A percentile compares a stretch with the other conserved stretches of the same genome.
phyloP scores from a whole-genome alignment of 441 rosid genomes.

The Pelargonium myrrhifolium region DNA sequence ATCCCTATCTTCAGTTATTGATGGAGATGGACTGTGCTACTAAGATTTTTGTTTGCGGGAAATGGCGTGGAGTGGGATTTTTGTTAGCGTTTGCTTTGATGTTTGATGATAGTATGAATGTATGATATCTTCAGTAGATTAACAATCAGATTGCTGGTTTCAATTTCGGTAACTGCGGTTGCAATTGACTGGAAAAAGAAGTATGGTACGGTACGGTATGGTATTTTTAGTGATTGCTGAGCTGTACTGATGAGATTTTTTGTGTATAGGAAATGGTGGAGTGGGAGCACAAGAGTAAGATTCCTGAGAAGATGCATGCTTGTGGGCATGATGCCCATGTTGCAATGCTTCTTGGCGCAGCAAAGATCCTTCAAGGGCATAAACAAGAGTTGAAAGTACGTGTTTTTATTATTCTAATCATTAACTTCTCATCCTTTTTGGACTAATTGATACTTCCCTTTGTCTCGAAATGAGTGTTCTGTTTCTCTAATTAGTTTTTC shows the following conservation, averaged over 20 bases:
- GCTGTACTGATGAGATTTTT: conserved; percentile 16
- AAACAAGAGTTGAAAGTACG: conserved; percentile 54
- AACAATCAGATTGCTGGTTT: background rate
- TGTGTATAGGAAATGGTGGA: conserved; percentile 77
- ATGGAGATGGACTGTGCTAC: no score
- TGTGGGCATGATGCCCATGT: conserved; percentile 95
- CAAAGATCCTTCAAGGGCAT: conserved; percentile 68
- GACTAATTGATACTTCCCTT: background rate
- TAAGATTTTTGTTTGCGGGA: no score
- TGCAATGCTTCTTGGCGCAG: conserved; percentile 84
- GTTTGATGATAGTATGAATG: no score
- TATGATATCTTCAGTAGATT: no score
- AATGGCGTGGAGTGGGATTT: no score
- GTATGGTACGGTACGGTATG: background rate
- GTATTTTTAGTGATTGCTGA: background rate
- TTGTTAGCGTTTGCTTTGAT: no score
- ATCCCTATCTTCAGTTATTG: no score
- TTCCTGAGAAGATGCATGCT: conserved; percentile 87
- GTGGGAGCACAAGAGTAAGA: conserved; percentile 84
- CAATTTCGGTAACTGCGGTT: background rate
- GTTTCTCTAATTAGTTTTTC: no score
- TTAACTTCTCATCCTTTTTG: background rate
- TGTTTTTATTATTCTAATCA: no score
- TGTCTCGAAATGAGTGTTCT: no score
- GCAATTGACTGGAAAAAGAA: background rate